Evolutionary conservation across 768 basidiomycete species (phyloP), one percentile per base, ranked within the genome.

Genomic region (Mycena belliarum): DNA sequence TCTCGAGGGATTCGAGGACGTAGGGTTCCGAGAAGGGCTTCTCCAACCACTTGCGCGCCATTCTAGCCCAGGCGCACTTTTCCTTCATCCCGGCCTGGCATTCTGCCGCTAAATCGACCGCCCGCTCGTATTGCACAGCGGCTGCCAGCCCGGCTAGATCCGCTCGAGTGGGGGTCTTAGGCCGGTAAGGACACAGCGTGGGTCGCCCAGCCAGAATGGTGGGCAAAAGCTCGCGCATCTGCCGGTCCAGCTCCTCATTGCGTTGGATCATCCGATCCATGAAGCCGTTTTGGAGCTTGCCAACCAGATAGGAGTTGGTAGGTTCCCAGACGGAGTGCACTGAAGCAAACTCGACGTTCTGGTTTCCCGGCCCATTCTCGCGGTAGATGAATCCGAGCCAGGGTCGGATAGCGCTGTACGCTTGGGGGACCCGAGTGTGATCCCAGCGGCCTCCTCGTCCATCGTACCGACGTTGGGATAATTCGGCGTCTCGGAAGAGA

Each of bases 401-500:
- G 3, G 38, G 49, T 3, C 49, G 23, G 6, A 7, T 4, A 3
- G 12, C 14, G 9, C 23, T 23, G 37, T 40, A 51, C 6, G 14
- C 26, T 21, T 51, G 49, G 14, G 49, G 37, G 2, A 41, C 49
- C 26, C 29, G 15, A n/a, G 60, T 57, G 14, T 44, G 58, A 25
- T 67, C 62, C 20, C 59, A 63, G 5, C 41, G 49, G 15, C 64
- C 64, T 0, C 53, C 26, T 23, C 60, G 63, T 0, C 66, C 61
- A 15, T 65, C 59, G 41, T 35, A 55, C 1, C 59, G 26, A 8
- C 45, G 26, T 38, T 60, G 40, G 53, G 24, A 6, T 5, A 18
- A 18, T 5, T 37, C 37, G 5, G 18, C 37, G 6, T 4, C 5
- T 4, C 11, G 5, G 16, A 16, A 16, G 37, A 37, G 5, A 7